Percentiles rank a stretch among this genome's conserved stretches.
Evolutionary conservation across 1,284 basidiomycete species (phyloP).

Genomic region (Melampsora occidentalis): DNA sequence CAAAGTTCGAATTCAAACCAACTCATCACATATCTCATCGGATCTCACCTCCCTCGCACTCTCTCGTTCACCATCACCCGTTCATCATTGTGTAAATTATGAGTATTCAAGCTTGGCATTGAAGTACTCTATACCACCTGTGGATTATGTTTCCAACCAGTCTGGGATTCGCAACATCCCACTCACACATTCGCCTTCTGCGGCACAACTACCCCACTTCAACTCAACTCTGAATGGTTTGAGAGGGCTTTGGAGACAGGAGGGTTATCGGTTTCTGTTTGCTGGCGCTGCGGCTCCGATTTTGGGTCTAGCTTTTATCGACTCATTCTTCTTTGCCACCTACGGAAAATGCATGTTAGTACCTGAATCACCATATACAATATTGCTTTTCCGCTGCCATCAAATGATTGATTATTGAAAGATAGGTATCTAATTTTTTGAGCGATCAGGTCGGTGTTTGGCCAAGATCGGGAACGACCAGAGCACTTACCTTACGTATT

Average conservation of each 20-base stretch:
- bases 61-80: constrained; percentile 34
- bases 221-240: constrained; percentile 45
- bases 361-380: too few species aligned
- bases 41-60: constrained; percentile 39
- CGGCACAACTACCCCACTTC: constrained; percentile 1
- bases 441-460: constrained; percentile 43
- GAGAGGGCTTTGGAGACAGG: constrained; percentile 47
- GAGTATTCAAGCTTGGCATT: constrained; percentile 33
- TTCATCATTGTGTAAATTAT: constrained; percentile 16
- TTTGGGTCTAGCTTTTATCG: constrained; percentile 51
- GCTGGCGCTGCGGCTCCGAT: constrained; percentile 52
- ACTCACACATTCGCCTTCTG: neutral
- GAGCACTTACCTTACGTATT: constrained; percentile 47
- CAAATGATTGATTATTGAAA: too few species aligned
- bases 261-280: constrained; percentile 50
- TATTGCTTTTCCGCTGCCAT: neutral
- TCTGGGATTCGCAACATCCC: constrained; percentile 13
- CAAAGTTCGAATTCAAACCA: constrained; percentile 51
- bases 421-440: too few species aligned
- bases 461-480: constrained; percentile 51
- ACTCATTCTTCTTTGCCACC: constrained; percentile 51
- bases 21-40: constrained; percentile 38
- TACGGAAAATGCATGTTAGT: constrained; percentile 51
- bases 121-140: constrained; percentile 39
- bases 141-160: constrained; percentile 9